Conservation (phyloP, 1,284 basidiomycete genomes). For the Ganoderma resinaceum region DNA sequence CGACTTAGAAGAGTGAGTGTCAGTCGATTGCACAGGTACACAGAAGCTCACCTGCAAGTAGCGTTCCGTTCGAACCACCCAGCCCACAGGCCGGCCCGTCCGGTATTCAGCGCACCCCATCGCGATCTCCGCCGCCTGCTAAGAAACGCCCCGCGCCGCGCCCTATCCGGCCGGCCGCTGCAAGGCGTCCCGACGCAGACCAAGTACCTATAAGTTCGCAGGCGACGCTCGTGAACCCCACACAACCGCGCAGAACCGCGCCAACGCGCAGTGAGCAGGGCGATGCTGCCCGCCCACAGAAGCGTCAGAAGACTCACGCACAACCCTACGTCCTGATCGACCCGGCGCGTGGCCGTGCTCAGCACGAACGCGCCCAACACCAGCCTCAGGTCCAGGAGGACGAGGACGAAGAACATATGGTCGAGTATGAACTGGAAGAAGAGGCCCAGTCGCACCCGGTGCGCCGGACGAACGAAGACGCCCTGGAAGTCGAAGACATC, state of each 20-base stretch:
- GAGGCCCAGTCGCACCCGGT: slow-evolving; percentile 5
- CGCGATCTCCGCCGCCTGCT: slow-evolving; percentile 5
- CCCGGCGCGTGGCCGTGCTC: not conserved
- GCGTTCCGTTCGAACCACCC: slow-evolving; percentile 9
- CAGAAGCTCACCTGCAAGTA: not conserved
- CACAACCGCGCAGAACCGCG: not conserved
- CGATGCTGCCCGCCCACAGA: not conserved
- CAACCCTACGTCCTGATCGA: not conserved
- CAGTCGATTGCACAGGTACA: too few species aligned
- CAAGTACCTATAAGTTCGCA: slow-evolving; percentile 33
- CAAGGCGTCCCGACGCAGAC: not conserved
- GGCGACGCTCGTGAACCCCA: slow-evolving; percentile 30
- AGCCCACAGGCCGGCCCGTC: slow-evolving; percentile 29
- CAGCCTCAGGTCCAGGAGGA: not conserved
- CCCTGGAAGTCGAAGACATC: slow-evolving; percentile 14
- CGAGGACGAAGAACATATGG: not conserved
- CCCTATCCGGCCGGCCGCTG: not conserved
- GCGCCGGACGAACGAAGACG: slow-evolving; percentile 16
- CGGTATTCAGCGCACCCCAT: slow-evolving; percentile 23
- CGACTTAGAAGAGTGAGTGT: slow-evolving; percentile 1
- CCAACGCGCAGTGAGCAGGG: slow-evolving; percentile 19
- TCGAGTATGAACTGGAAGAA: not conserved
- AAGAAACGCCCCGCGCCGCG: not conserved
- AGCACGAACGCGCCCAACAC: too few species aligned
- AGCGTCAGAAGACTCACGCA: not conserved